Percentiles rank a stretch among this genome's conserved stretches.
phyloP scores from a whole-genome alignment of 2,329 filamentous ascomycete species.

The Fusarium decemcellulare region DNA sequence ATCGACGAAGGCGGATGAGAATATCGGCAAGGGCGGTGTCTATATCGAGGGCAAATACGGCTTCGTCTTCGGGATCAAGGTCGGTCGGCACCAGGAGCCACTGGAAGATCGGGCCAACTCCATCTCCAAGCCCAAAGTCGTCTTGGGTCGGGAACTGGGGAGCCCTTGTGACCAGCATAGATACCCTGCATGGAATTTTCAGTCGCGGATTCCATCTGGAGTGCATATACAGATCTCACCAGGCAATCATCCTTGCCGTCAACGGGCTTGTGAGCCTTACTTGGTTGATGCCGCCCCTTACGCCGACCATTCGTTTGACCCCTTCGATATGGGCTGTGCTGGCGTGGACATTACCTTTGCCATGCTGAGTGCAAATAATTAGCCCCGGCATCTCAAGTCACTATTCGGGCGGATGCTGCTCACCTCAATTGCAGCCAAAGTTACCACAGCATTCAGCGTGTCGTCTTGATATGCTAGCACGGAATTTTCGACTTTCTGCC shows the following conservation, averaged over 20 bases:
- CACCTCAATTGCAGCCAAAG: slow-evolving; percentile 70
- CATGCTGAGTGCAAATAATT: slow-evolving; percentile 54
- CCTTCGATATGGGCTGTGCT: slow-evolving; percentile 65
- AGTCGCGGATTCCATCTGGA: not conserved
- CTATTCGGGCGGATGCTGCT: slow-evolving; percentile 20
- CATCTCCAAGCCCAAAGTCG: slow-evolving; percentile 62
- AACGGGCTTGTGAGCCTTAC: slow-evolving; percentile 65
- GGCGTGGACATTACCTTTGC: slow-evolving; percentile 64
- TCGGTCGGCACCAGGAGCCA: slow-evolving; percentile 57
- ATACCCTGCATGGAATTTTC: slow-evolving; percentile 60
- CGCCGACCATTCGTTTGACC: slow-evolving; percentile 61
- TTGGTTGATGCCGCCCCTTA: slow-evolving; percentile 65
- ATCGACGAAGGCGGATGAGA: slow-evolving; percentile 58
- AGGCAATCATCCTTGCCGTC: slow-evolving; percentile 68
- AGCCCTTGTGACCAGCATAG: slow-evolving; percentile 65
- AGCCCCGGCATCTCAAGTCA: not conserved
- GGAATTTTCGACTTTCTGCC: slow-evolving; percentile 63
- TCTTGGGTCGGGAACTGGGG: slow-evolving; percentile 69
- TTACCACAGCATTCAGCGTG: slow-evolving; percentile 71
- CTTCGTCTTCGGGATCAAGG: slow-evolving; percentile 10
- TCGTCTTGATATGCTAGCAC: slow-evolving; percentile 65
- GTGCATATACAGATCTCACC: slow-evolving; percentile 53
- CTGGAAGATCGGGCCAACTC: slow-evolving; percentile 62
- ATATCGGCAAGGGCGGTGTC: slow-evolving; percentile 54
- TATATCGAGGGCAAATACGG: slow-evolving; percentile 46